These are phyloP conservation scores for Aspergillus fijiensis DNA, from an alignment of 2,329 filamentous ascomycete species.

Conservation along the genomic window DNA sequence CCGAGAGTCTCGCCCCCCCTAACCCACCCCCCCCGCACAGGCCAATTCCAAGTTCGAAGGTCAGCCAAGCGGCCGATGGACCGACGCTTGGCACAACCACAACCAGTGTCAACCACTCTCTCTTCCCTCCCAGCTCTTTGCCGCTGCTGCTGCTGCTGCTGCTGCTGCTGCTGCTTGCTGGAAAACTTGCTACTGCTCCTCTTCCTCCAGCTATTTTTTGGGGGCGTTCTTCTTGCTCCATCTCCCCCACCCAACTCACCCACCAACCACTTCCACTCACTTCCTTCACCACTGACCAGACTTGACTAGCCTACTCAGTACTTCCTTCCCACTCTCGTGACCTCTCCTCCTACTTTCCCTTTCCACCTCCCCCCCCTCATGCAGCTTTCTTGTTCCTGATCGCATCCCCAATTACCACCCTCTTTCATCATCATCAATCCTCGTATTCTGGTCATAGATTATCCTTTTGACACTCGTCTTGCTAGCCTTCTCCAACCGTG, in stretches of 20 bases:
- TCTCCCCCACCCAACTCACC: neutral
- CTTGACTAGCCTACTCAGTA: no score
- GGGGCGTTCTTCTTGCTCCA: slow-evolving; percentile 17
- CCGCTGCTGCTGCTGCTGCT: neutral
- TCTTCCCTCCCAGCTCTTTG: neutral
- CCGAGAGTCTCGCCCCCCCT: neutral
- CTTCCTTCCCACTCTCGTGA: no score
- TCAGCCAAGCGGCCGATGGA: neutral
- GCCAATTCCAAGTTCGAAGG: neutral
- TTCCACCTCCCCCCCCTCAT: neutral
- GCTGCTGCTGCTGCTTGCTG: neutral
- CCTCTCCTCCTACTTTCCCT: neutral
- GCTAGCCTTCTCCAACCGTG: neutral
- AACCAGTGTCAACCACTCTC: neutral
- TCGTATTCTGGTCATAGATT: neutral
- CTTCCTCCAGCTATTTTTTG: neutral
- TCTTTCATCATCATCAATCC: neutral
- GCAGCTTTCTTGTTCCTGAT: neutral
- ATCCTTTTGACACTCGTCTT: neutral
- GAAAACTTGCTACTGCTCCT: neutral
- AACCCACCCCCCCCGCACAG: neutral
- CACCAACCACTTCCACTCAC: neutral
- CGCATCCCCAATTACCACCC: neutral
- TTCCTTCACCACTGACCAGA: neutral
- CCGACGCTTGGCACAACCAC: neutral